A percentile compares a stretch with the other conserved stretches of the same genome.
These are phyloP conservation scores for Botryotinia narcissicola DNA, from an alignment of 2,329 filamentous ascomycete species.

Conservation along the genomic window DNA sequence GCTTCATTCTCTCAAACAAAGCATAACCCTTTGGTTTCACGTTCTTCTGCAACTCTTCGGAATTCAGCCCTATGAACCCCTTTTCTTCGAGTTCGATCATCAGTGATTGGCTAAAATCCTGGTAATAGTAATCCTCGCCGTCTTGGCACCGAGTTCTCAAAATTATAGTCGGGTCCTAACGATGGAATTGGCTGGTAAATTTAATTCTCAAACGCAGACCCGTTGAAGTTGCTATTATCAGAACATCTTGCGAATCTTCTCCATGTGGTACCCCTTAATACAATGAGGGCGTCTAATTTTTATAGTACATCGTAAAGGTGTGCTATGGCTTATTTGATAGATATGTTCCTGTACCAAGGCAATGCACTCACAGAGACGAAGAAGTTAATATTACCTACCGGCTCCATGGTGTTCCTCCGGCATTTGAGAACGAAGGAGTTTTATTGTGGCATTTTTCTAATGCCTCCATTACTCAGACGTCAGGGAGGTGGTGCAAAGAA, in stretches of 20 bases:
- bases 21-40: slow-evolving; percentile 7
- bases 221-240: slow-evolving; percentile 14
- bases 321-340: not conserved
- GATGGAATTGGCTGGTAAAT: slow-evolving; percentile 10
- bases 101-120: not conserved
- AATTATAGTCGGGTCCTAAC: not conserved
- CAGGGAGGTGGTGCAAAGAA: not conserved
- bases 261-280: not conserved
- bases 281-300: not conserved
- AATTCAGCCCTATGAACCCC: slow-evolving; percentile 21
- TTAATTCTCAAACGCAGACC: slow-evolving; percentile 12
- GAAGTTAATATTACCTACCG: not conserved
- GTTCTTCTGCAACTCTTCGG: slow-evolving; percentile 15
- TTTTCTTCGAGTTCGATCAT: not conserved
- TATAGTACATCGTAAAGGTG: not conserved
- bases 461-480: slow-evolving; percentile 7
- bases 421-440: slow-evolving; percentile 2
- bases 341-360: not conserved
- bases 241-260: slow-evolving; percentile 2
- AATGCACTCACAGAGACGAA: not conserved
- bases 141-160: not conserved
- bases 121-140: slow-evolving; percentile 1
- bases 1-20: slow-evolving; percentile 2
- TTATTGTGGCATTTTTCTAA: not conserved
- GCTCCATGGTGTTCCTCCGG: slow-evolving; percentile 12